phyloP scores from a whole-genome alignment of 2,329 filamentous ascomycete genomes.

The Xylaria sp. region DNA sequence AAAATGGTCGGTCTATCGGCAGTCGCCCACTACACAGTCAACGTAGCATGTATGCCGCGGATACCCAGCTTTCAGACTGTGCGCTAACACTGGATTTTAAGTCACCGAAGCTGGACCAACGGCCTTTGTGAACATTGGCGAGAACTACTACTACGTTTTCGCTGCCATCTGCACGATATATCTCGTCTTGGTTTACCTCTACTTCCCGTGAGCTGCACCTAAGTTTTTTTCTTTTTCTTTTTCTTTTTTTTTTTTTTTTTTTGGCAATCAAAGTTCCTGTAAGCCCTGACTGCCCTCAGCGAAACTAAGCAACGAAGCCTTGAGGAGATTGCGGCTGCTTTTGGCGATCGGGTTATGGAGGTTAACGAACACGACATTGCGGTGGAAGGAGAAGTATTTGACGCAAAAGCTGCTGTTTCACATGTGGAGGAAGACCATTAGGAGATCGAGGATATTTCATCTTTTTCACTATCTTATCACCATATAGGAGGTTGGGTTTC shows the following conservation, averaged over 20 bases:
- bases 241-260: too few species aligned
- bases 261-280: not conserved
- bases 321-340: constrained; percentile 61
- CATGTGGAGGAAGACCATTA: constrained; percentile 3
- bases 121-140: constrained; percentile 66
- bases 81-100: constrained; percentile 5
- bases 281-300: constrained; percentile 39
- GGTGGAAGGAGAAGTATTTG: constrained; percentile 10
- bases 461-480: not conserved
- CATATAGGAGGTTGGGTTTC: not conserved
- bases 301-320: constrained; percentile 61
- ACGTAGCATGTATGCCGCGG: constrained; percentile 54
- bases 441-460: not conserved
- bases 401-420: constrained; percentile 6
- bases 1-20: constrained; percentile 67
- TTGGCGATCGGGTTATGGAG: constrained; percentile 58
- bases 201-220: constrained; percentile 56
- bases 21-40: constrained; percentile 65
- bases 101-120: constrained; percentile 65
- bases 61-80: not conserved
- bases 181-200: constrained; percentile 63
- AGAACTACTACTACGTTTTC: constrained; percentile 72
- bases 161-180: constrained; percentile 64
- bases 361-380: constrained; percentile 16
- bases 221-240: not conserved